Percentiles rank a stretch among this genome's conserved stretches.
Conservation (phyloP, 1,284 basidiomycete genomes). For the Apiotrichum montevideense region DNA sequence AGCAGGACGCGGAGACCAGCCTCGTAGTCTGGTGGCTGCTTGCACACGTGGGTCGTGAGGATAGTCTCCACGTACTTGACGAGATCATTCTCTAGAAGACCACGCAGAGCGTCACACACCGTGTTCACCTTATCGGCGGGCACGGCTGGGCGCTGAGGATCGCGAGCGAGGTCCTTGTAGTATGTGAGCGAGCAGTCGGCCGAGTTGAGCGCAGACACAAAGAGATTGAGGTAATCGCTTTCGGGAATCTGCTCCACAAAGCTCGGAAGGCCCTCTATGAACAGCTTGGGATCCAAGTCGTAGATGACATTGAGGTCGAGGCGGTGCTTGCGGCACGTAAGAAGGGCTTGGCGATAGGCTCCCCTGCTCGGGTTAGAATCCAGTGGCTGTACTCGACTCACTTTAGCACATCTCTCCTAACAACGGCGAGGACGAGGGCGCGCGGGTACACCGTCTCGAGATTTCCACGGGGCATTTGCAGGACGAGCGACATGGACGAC, state of each 20-base stretch:
- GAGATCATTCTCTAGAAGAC: slow-evolving; percentile 66
- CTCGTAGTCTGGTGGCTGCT: slow-evolving; percentile 86
- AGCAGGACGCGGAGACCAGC: slow-evolving; percentile 72
- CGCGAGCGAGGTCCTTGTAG: slow-evolving; percentile 28
- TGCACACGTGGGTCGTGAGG: slow-evolving; percentile 86
- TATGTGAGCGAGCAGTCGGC: slow-evolving; percentile 23
- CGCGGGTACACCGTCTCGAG: slow-evolving; percentile 92
- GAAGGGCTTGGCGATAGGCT: slow-evolving; percentile 75
- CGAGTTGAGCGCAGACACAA: slow-evolving; percentile 70
- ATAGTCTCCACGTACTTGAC: slow-evolving; percentile 83
- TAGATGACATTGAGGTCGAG: slow-evolving; percentile 85
- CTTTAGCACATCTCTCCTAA: slow-evolving; percentile 66
- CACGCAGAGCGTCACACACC: slow-evolving; percentile 73
- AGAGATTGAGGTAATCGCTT: slow-evolving; percentile 88
- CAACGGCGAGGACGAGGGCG: slow-evolving; percentile 79
- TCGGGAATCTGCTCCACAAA: slow-evolving; percentile 84
- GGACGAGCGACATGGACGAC: slow-evolving; percentile 76
- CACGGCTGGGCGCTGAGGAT: slow-evolving; percentile 15
- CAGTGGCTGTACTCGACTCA: slow-evolving; percentile 46
- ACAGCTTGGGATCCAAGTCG: slow-evolving; percentile 65
- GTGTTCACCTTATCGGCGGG: slow-evolving; percentile 54
- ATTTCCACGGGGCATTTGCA: slow-evolving; percentile 98
- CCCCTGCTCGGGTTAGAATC: slow-evolving; percentile 18
- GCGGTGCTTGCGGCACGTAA: slow-evolving; percentile 85
- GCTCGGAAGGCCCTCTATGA: slow-evolving; percentile 57